Evolutionary conservation across 257 asterid genomes (phyloP).

Genomic region (Orobanche coerulescens): DNA sequence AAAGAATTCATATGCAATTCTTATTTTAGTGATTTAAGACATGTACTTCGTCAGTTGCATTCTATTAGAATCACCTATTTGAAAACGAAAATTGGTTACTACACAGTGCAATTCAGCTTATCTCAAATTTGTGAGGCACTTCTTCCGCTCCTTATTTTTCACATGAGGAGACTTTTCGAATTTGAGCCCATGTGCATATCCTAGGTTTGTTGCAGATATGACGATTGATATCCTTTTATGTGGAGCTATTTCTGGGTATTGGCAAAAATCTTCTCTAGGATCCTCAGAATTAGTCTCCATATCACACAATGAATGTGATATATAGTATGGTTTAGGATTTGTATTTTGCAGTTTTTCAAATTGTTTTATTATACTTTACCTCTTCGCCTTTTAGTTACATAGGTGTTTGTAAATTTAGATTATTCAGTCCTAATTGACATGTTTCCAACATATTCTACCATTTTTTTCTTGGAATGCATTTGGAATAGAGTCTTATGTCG

Average conservation of each 20-base stretch:
- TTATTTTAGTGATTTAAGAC: too few species aligned
- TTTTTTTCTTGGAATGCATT: too few species aligned
- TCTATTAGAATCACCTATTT: background rate
- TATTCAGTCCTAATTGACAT: too few species aligned
- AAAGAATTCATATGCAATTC: background rate
- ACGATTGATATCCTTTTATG: too few species aligned
- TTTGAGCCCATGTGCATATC: background rate
- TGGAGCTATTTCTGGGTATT: too few species aligned
- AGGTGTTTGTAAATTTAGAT: too few species aligned
- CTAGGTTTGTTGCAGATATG: background rate
- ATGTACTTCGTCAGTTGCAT: background rate
- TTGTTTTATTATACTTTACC: background rate
- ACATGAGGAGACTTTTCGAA: background rate
- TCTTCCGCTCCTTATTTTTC: background rate
- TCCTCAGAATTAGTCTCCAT: background rate
- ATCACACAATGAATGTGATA: background rate
- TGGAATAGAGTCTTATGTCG: too few species aligned
- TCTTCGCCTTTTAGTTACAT: too few species aligned
- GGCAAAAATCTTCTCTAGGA: too few species aligned
- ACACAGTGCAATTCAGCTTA: background rate
- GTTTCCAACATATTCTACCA: too few species aligned
- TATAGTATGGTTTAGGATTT: background rate
- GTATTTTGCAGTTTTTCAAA: background rate
- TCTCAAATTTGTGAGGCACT: background rate
- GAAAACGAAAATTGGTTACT: background rate